Conservation (phyloP, 139 green algal genomes). For the Coelastrella sp. region DNA sequence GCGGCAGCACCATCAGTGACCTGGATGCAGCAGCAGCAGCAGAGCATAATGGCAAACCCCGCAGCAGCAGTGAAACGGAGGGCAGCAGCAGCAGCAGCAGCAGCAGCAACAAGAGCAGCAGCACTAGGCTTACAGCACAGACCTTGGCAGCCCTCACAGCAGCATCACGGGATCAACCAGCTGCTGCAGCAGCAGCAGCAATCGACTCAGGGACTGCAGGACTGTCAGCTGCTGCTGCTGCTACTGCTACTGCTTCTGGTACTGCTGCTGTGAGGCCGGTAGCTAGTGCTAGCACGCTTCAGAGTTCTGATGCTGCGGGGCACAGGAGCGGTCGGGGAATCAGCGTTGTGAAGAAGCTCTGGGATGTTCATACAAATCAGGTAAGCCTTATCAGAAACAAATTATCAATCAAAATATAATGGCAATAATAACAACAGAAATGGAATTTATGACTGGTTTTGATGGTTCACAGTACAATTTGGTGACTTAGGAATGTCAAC, state of each 20-base stretch:
- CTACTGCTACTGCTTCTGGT: background rate
- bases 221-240: background rate
- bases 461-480: background rate
- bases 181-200: background rate
- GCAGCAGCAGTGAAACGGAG: background rate
- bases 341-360: constrained; percentile 37
- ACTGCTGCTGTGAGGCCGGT: background rate
- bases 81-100: background rate
- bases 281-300: no score
- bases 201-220: background rate
- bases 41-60: background rate
- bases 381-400: background rate
- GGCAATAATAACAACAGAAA: background rate
- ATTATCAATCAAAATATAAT: background rate
- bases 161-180: background rate
- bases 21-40: background rate
- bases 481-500: background rate
- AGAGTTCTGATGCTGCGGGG: background rate
- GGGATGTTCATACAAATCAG: constrained; percentile 11
- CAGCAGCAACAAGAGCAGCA: background rate
- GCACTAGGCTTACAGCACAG: background rate
- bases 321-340: constrained; percentile 22
- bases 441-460: background rate
- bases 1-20: constrained; percentile 15
- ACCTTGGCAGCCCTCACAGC: background rate